Conservation (phyloP, 2,329 filamentous ascomycete species). For the Onygenales sp. region DNA sequence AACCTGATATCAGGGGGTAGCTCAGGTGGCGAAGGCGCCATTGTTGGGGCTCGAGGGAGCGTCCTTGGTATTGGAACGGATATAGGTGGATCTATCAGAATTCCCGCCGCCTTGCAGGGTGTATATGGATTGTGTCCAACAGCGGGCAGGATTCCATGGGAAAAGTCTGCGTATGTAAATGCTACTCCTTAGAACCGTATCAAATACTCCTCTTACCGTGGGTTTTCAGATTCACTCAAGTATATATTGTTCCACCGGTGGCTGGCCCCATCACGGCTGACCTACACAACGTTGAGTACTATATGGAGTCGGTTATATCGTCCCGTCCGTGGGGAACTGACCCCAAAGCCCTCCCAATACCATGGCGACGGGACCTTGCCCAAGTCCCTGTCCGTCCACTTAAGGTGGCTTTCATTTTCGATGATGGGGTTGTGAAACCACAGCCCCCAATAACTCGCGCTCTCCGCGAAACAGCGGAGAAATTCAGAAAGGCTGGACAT, state of each 20-base stretch:
- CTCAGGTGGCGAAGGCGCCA: slow-evolving; percentile 57
- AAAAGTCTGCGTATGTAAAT: slow-evolving; percentile 28
- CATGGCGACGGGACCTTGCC: slow-evolving; percentile 23
- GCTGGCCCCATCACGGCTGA: slow-evolving; percentile 21
- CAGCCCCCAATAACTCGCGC: slow-evolving; percentile 52
- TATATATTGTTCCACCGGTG: slow-evolving; percentile 18
- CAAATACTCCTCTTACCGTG: too few species aligned
- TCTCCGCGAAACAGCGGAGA: slow-evolving; percentile 44
- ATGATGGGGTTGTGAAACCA: slow-evolving; percentile 51
- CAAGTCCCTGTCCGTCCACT: slow-evolving; percentile 33
- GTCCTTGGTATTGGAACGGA: slow-evolving; percentile 55
- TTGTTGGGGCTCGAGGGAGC: slow-evolving; percentile 50
- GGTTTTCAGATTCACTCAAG: slow-evolving; percentile 15
- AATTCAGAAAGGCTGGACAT: slow-evolving; percentile 47
- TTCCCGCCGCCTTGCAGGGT: slow-evolving; percentile 18
- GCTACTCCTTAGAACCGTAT: neutral
- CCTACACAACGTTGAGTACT: slow-evolving; percentile 17
- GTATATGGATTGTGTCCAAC: slow-evolving; percentile 31
- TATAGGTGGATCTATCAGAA: slow-evolving; percentile 41
- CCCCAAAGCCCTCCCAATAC: slow-evolving; percentile 25
- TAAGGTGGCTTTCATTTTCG: slow-evolving; percentile 51
- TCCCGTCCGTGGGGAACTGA: slow-evolving; percentile 29
- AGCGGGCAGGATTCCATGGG: slow-evolving; percentile 23
- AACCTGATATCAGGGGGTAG: slow-evolving; percentile 57
- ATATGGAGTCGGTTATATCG: slow-evolving; percentile 24